These are phyloP conservation scores for Ambrosia trifida DNA, from an alignment of 129 eudicot genomes.

Conservation along the genomic window DNA sequence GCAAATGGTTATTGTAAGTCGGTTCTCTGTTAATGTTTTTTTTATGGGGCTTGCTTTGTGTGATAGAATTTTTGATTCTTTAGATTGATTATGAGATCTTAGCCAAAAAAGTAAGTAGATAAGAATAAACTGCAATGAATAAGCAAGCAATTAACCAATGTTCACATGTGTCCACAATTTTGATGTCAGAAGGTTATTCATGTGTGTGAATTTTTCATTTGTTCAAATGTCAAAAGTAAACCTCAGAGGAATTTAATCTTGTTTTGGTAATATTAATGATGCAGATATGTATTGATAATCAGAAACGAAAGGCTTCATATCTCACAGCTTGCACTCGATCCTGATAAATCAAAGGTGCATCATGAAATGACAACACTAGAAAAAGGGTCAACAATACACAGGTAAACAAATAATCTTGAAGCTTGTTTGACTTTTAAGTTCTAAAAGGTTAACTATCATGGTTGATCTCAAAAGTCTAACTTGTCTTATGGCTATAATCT, in stretches of 20 bases:
- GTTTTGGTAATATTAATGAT: constrained; percentile 3
- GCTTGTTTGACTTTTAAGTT: constrained; percentile 14
- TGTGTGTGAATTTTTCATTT: background rate
- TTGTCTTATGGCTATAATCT: constrained; percentile 1
- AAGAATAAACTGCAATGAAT: too few relatives aligned
- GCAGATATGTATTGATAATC: constrained; percentile 67
- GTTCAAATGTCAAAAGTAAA: background rate
- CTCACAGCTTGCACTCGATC: constrained; percentile 88
- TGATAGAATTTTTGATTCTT: too few relatives aligned
- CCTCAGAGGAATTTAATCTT: background rate
- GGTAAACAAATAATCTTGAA: constrained; percentile 37
- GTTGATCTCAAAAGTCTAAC: background rate
- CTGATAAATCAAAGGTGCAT: constrained; percentile 71
- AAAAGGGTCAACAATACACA: constrained; percentile 54
- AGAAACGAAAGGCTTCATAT: constrained; percentile 76
- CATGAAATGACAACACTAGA: constrained; percentile 72
- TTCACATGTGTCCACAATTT: constrained; percentile 85
- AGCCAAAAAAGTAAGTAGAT: too few relatives aligned
- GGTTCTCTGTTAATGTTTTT: too few relatives aligned
- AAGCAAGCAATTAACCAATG: too few relatives aligned
- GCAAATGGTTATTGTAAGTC: too few relatives aligned
- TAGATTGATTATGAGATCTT: too few relatives aligned
- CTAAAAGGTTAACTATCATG: background rate
- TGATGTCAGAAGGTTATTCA: constrained; percentile 57
- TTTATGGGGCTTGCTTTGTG: too few relatives aligned